Base-by-base conservation (phyloP, 495 filamentous ascomycete genomes). In the Podospora conica region DNA sequence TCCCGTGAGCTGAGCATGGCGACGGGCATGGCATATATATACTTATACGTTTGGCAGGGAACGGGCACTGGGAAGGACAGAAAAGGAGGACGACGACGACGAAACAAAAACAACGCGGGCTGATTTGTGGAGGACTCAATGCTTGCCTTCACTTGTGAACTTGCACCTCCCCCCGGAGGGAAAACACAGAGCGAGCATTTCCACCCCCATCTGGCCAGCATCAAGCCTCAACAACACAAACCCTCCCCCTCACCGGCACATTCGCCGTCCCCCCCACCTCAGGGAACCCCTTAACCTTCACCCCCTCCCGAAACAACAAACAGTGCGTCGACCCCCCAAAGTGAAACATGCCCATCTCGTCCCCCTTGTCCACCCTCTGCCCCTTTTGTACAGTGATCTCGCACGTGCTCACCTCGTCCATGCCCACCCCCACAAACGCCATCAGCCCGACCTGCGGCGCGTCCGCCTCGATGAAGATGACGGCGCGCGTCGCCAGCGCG, bases 341-440 rank as follows among this genome's bases (percentile, higher is more conserved):
- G 72, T 91, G 88, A 73, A 91, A 91, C 87, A 89, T 90, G 22
- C 88, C 89, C 53, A 86, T 75, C 73, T 89, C 75, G 9, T 91
- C 84, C 18, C 88, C 89, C 76, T 90, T 91, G 12, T 73, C 75
- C 58, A 91, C 68, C 33, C 78, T 76, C 71, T 90, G 80, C 0
- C 87, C 89, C 59, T 84, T 81, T 64, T 77, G 76, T 1, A 90
- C 86, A 9, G 81, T 85, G 25, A 89, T 84, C 64, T 92, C 87
- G 55, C 87, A 90, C 3, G 86, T 86, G 55, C 82, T 86, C 8
- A 90, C 87, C 70, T 92, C 89, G 21, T 84, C 84, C 89, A 91
- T 92, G 11, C 87, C 89, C 1, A 91, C 80, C 5, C 80, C 82
- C 21, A 92, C 75, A 55, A 90, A 85, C 0, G 78, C 82, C 84